Conservation (phyloP, 2,329 filamentous ascomycete species). For the Aspergillus sp. region DNA sequence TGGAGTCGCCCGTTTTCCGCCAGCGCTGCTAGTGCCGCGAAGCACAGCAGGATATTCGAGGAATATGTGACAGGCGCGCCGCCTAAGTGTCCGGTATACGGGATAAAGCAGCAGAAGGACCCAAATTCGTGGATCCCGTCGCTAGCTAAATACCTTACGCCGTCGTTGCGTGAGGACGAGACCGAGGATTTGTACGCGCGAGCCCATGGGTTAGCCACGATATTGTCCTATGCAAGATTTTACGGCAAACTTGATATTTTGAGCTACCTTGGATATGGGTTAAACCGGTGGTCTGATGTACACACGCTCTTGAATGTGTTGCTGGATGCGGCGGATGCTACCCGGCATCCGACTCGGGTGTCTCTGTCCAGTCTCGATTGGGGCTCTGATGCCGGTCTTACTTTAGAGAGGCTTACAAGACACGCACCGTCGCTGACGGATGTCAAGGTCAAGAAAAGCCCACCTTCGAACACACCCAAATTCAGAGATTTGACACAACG, state of each 20-base stretch:
- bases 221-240: conserved; percentile 25
- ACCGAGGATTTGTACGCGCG: conserved; percentile 14
- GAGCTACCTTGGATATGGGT: conserved; percentile 32
- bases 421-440: not conserved
- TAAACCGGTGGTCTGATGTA: conserved; percentile 36
- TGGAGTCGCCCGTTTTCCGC: conserved; percentile 17
- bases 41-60: not conserved
- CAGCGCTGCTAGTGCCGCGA: not conserved
- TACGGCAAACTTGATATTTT: conserved; percentile 30
- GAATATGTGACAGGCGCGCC: conserved; percentile 3
- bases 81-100: conserved; percentile 11
- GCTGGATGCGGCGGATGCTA: conserved; percentile 29
- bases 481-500: conserved; percentile 20
- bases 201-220: conserved; percentile 23
- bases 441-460: not conserved
- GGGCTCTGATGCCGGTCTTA: conserved; percentile 13
- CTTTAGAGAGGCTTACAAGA: conserved; percentile 18
- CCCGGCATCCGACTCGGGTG: conserved; percentile 11
- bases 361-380: conserved; percentile 25
- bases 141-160: conserved; percentile 29
- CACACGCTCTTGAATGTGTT: conserved; percentile 32
- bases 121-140: conserved; percentile 28
- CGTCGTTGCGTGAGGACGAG: conserved; percentile 13
- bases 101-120: conserved; percentile 14
- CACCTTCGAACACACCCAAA: not conserved